Conservation (phyloP, 768 basidiomycete genomes). For the Agaricus blazei region DNA sequence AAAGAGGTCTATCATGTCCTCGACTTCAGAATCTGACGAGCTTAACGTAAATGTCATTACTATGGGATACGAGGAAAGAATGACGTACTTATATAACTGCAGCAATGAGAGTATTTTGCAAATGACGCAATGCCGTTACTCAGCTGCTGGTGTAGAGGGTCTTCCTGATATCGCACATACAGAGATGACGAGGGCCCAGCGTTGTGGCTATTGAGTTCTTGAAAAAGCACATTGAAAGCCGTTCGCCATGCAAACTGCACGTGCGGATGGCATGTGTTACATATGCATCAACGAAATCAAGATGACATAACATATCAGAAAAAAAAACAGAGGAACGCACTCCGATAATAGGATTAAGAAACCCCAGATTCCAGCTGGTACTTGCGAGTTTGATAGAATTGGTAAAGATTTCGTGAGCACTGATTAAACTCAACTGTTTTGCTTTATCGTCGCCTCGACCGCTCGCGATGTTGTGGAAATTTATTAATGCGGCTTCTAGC, state of each 20-base stretch:
- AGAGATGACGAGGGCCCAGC: neutral
- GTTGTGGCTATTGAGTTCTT: neutral
- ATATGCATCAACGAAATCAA: neutral
- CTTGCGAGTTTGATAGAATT: neutral
- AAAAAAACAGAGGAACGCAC: neutral
- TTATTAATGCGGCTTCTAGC: slow-evolving; percentile 3
- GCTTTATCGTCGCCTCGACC: slow-evolving; percentile 2
- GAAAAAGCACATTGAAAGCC: slow-evolving; percentile 6
- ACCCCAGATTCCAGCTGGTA: slow-evolving; percentile 6
- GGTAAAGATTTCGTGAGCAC: slow-evolving; percentile 7
- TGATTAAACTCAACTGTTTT: neutral
- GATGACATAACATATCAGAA: neutral
- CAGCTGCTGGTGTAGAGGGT: slow-evolving; percentile 1
- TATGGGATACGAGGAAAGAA: neutral
- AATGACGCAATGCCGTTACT: slow-evolving; percentile 5
- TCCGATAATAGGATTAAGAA: slow-evolving; percentile 6
- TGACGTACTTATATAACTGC: neutral
- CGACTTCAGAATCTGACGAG: neutral
- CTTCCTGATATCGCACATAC: neutral
- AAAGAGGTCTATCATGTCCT: neutral
- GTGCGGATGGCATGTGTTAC: neutral
- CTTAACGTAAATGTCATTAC: neutral
- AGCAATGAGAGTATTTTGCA: neutral
- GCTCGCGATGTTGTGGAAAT: neutral
- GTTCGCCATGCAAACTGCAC: slow-evolving; percentile 9